Evolutionary conservation across 2,329 filamentous ascomycete species (phyloP).

Genomic region (Tolypocladium endophyticum): DNA sequence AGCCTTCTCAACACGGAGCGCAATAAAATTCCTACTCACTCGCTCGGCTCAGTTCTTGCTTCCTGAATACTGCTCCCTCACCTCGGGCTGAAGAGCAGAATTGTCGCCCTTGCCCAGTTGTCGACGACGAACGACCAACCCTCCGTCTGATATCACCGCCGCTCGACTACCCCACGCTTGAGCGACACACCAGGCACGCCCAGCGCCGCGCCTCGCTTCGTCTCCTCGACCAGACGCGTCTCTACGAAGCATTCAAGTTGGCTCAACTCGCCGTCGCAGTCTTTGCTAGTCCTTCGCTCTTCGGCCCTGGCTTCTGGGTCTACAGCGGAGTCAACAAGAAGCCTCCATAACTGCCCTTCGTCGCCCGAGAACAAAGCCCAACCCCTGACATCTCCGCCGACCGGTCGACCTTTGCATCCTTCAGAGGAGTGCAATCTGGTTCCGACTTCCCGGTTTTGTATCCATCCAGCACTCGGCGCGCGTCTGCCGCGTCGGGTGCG

Average conservation of each 20-base stretch:
- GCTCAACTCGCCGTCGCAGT: constrained; percentile 65
- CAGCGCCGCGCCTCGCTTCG: neutral
- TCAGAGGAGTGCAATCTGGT: neutral
- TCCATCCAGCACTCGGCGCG: constrained; percentile 23
- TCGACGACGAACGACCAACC: neutral
- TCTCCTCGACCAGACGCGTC: constrained; percentile 3
- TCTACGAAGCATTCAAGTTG: constrained; percentile 70
- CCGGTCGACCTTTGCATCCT: neutral
- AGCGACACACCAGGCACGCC: neutral
- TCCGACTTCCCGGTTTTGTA: constrained; percentile 16
- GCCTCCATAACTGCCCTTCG: constrained; percentile 70
- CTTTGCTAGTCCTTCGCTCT: constrained; percentile 74
- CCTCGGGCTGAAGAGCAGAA: neutral
- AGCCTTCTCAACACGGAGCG: neutral
- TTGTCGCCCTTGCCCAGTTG: neutral
- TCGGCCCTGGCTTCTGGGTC: constrained; percentile 88
- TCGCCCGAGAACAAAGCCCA: neutral
- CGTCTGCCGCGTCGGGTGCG: constrained; percentile 24
- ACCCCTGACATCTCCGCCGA: neutral
- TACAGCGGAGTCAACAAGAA: constrained; percentile 94
- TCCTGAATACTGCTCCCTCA: neutral
- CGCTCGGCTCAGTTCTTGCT: neutral
- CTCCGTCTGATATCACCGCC: neutral
- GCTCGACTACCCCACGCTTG: neutral
- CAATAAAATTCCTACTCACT: neutral